Evolutionary conservation across 2,329 filamentous ascomycete genomes (phyloP), one percentile per base, ranked within the genome.

Genomic region (Mycosphaerelloides madeirae): DNA sequence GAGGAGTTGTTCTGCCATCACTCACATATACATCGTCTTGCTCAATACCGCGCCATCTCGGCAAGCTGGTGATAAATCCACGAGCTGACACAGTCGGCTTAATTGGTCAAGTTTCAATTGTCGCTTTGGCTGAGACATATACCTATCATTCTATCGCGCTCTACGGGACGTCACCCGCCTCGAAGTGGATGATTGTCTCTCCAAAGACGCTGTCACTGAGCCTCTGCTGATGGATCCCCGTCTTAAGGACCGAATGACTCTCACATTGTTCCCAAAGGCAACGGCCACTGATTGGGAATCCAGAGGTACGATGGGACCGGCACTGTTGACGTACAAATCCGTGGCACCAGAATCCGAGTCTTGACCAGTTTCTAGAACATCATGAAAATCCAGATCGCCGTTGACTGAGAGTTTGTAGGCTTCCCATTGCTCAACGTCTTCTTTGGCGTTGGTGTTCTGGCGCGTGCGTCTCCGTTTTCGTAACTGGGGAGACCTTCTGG

Each of bases 261-360:
- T 89, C 57, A 89, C 73, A 1, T 79, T 73, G 53, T 88, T 85
- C 11, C 85, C 86, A 47, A 89, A 80, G 0, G 77, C 83, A 22
- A 90, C 76, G 0, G 80, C 85, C 3, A 87, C 73, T 39, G 81
- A 84, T 35, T 75, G 73, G 37, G 77, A 74, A 11, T 85, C 85
- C 1, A 87, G 67, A 41, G 71, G 70, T 2, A 73, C 71, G 44
- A 84, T 77, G 0, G 85, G 85, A 0, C 85, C 86, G 1, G 84
- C 68, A 35, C 74, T 74, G 2, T 77, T 77, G 16, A 87, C 79
- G 36, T 87, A 78, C 3, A 90, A 70, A 2, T 75, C 71, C 3
- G 78, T 71, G 1, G 70, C 66, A 3, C 35, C 68, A 3, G 19
- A 68, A 8, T 29, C 43, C 2, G 37, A 29, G 2, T 43, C 43